Base-by-base conservation (phyloP, 192 early-diverging fungal genomes). In the Helicostylum pulchrum region DNA sequence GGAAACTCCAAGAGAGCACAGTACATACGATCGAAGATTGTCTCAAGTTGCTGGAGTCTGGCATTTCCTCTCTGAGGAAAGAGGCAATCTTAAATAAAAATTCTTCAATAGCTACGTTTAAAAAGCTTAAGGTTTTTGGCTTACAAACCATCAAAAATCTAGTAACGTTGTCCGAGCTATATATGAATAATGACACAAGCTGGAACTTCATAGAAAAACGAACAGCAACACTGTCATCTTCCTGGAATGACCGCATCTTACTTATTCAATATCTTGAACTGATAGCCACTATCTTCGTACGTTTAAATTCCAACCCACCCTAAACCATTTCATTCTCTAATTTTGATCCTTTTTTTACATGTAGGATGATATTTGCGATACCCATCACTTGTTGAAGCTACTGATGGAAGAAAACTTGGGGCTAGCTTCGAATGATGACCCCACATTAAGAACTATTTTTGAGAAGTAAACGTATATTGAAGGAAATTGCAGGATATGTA, bases 201-300 rank as follows among this genome's bases (percentile, higher is more conserved):
- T 61, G 59, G 59, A 49, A 61, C 23, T 39, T 47, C 7, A 39
- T 61, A 9, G 59, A 48, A 17, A 48, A 9, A 49, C 46, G 59
- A 31, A 47, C 23, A 2, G 26, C 59, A 1, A 61, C 30, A 34
- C 8, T 61, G 45, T 45, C 59, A 26, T 47, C 59, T 0, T 30
- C 26, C 2, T 61, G 44, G 59, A 17, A 48, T 48, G 59, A 61
- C 26, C 7, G 59, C 10, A 3, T 61, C 26, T 12, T 43, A 5
- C 26, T 48, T 17, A 17, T 30, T 15, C 23, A 60, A 21, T 60
- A 60, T 44, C 39, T 60, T 44, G 57, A 60, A 30, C 57, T 47
- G 44, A 21, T 60, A 39, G 57, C 57, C 7, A 59, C 57, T 12
- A 21, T 59, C 34, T 59, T 45, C 21, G 54, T 56, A 56, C 12